Evolutionary conservation across 257 asterid genomes (phyloP), one percentile per base, ranked within the genome.

Genomic region (Solanum megistacrolobum): DNA sequence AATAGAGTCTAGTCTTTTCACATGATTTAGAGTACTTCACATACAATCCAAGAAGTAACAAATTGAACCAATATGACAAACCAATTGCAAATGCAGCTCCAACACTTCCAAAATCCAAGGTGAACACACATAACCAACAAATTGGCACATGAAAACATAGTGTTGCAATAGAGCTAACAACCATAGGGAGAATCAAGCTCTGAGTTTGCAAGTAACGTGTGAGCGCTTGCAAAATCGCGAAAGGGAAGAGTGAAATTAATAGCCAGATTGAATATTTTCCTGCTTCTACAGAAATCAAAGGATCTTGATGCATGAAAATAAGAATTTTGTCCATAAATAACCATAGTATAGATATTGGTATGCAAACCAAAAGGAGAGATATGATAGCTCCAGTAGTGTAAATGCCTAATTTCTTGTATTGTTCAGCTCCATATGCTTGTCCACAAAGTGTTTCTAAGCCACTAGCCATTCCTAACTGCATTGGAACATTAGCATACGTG

Each of bases 361-460:
- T 88, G 73, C 90, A 85, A 25, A 76, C 86, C 1, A 88, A 11
- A 76, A 85, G 71, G 9, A 88, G 86, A 65, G 88, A 75, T 41
- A 88, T 71, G 4, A 85, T 85, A 20, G 88, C 87, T 13, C 81
- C 84, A 74, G 46, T 73, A 12, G 86, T 85, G 27, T 88, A 74
- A 6, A 73, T 75, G 34, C 90, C 88, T 23, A 88, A 43, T 62
- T 88, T 88, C 1, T 75, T 58, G 71, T 75, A 85, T 32, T 85
- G 90, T 76, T 35, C 39, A 35, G 87, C 90, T 32, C 90, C 90
- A 85, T 62, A 85, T 7, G 90, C 90, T 85, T 85, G 90, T 5
- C 90, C 90, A 65, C 88, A 88, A 3, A 85, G 88, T 36, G 90
- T 88, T 48, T 85, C 90, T 58, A 88, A 36, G 34, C n/a, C 88